phyloP scores from a whole-genome alignment of 2,329 filamentous ascomycete species.

The Xylariaceae sp. region DNA sequence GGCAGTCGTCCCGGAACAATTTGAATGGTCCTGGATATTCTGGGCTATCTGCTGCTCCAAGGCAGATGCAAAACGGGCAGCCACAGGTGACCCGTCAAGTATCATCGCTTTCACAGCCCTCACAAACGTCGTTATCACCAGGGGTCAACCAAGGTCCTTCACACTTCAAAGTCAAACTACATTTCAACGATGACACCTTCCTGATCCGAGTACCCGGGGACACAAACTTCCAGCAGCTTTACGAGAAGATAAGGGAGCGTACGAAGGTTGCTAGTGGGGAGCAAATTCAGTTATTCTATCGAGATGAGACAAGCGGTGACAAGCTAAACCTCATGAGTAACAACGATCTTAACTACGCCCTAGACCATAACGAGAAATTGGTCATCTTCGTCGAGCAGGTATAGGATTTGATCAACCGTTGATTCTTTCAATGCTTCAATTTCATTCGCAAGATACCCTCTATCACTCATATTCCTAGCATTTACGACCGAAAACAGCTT shows the following conservation, averaged over 20 bases:
- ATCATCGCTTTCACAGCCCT: slow-evolving; percentile 58
- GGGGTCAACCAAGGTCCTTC: slow-evolving; percentile 54
- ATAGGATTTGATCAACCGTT: slow-evolving; percentile 39
- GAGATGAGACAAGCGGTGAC: slow-evolving; percentile 80
- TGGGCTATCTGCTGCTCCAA: slow-evolving; percentile 59
- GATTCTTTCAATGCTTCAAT: slow-evolving; percentile 32
- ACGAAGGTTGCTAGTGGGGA: slow-evolving; percentile 74
- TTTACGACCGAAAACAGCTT: slow-evolving; percentile 32
- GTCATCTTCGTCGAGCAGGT: slow-evolving; percentile 72
- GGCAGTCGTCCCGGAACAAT: slow-evolving; percentile 70
- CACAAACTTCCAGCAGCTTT: slow-evolving; percentile 78
- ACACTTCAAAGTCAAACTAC: slow-evolving; percentile 92
- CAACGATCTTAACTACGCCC: slow-evolving; percentile 79
- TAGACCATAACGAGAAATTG: slow-evolving; percentile 86
- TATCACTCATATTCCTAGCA: slow-evolving; percentile 31
- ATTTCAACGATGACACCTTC: slow-evolving; percentile 90
- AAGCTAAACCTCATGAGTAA: slow-evolving; percentile 79
- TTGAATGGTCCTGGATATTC: slow-evolving; percentile 64
- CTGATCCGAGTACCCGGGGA: slow-evolving; percentile 87
- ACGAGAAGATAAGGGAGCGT: slow-evolving; percentile 83
- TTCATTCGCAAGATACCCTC: slow-evolving; percentile 40
- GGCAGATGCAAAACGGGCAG: slow-evolving; percentile 51
- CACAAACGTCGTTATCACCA: slow-evolving; percentile 62
- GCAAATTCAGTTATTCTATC: slow-evolving; percentile 82
- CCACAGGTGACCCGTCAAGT: slow-evolving; percentile 52